Base-by-base conservation (phyloP, 805 yeast genomes). In the Kuraishia borneana region DNA sequence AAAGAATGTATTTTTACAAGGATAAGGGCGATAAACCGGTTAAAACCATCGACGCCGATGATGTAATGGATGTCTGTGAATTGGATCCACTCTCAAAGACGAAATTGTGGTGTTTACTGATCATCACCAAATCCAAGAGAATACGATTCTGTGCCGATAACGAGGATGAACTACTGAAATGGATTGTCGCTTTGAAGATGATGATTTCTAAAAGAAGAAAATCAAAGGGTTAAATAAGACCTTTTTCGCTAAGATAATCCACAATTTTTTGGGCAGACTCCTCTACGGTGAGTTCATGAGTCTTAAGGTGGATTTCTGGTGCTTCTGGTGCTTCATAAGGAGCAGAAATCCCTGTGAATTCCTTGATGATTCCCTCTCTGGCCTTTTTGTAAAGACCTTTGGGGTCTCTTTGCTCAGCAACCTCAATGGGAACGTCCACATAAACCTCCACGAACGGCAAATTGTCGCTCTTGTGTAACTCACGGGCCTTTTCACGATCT, bases 361-460 rank as follows among this genome's bases (percentile, higher is more conserved):
- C 95, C 60, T 83, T 83, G 56, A 88, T 88, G 40, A 81, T 63
- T 23, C 97, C 97, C 51, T 87, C 92, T 58, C 96, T 76, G 13
- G 97, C 97, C 70, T 89, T 89, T 61, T 87, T 87, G 67, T 89
- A 89, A 45, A 89, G 65, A 9, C 97, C 97, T 65, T 89, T 89
- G 42, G 97, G 97, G 58, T 89, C 97, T 63, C 97, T 83, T 58
- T 84, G 72, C 66, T 89, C 97, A 33, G 96, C 97, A 41, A 89
- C 85, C 50, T 80, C 87, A 34, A 89, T 68, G 23, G 97, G 96
- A 30, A 87, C 96, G 56, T 88, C 95, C 25, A 88, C 89, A 45
- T 63, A 87, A 6, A 89, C 94, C 63, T 88, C 97, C 36, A 88
- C 72, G 50, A 88, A 88, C 35, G 94, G 89, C 41, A 89, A 63